Evolutionary conservation across 2,329 filamentous ascomycete genomes (phyloP).

Genomic region (Pseudopithomyces maydicus): DNA sequence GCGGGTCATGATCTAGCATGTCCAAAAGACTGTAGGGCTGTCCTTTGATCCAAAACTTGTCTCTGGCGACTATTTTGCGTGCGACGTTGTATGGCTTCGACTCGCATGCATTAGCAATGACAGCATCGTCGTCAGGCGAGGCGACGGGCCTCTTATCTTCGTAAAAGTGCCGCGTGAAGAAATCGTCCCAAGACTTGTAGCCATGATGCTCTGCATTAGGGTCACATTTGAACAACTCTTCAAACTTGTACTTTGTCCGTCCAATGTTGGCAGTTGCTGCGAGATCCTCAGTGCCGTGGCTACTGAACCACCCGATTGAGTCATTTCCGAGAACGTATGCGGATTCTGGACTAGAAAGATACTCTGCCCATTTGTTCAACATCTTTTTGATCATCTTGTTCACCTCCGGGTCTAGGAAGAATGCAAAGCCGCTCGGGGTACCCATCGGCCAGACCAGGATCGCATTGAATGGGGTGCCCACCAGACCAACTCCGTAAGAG

Average conservation of each 20-base stretch:
- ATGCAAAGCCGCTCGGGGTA: constrained; percentile 58
- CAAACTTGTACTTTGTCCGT: constrained; percentile 51
- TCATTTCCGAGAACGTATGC: constrained; percentile 45
- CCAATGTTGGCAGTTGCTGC: constrained; percentile 23
- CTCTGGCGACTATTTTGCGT: constrained; percentile 58
- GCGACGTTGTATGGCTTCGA: constrained; percentile 62
- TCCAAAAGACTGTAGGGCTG: constrained; percentile 70
- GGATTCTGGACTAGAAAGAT: constrained; percentile 37
- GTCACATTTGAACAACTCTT: constrained; percentile 67
- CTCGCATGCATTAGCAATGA: constrained; percentile 70
- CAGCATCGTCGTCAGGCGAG: constrained; percentile 57
- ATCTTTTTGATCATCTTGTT: constrained; percentile 59
- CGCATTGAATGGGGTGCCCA: constrained; percentile 62
- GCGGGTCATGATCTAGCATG: constrained; percentile 64
- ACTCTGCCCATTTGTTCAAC: constrained; percentile 55
- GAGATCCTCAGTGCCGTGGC: constrained; percentile 43
- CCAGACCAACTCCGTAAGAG: constrained; percentile 47
- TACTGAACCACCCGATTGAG: constrained; percentile 49
- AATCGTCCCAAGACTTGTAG: constrained; percentile 71
- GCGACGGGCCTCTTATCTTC: constrained; percentile 64
- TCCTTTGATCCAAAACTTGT: constrained; percentile 71
- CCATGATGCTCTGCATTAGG: constrained; percentile 60
- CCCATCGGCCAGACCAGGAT: constrained; percentile 65
- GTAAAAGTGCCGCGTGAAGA: constrained; percentile 67
- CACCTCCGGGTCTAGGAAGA: constrained; percentile 59